Percentiles rank a stretch among this genome's conserved stretches.
These are phyloP conservation scores for Diutina scorzettiae DNA, from an alignment of 1,139 yeast species.

Conservation along the genomic window DNA sequence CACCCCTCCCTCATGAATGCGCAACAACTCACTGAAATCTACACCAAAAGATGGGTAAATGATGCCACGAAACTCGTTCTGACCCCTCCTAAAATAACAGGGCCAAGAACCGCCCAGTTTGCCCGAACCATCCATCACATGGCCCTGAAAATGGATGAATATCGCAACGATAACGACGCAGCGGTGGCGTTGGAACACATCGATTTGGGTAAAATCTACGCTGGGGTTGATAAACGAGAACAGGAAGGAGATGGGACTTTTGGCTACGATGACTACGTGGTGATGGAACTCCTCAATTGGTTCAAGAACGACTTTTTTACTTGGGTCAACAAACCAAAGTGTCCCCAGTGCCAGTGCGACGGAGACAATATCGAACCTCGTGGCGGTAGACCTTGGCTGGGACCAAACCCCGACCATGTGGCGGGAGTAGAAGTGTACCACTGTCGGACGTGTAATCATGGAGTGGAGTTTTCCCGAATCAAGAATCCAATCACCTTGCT, in stretches of 20 bases:
- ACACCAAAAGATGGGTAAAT: neutral
- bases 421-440: constrained; percentile 44
- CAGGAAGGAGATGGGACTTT: constrained; percentile 8
- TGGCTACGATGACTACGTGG: constrained; percentile 59
- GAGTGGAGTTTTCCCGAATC: constrained; percentile 62
- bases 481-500: constrained; percentile 55
- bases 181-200: constrained; percentile 20
- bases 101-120: neutral
- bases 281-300: constrained; percentile 58
- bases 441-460: constrained; percentile 38
- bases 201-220: constrained; percentile 25
- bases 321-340: constrained; percentile 71
- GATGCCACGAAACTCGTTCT: neutral
- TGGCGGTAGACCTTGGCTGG: constrained; percentile 9
- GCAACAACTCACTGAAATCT: too few relatives aligned
- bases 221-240: constrained; percentile 23
- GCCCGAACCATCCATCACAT: neutral
- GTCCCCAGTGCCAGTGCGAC: constrained; percentile 33
- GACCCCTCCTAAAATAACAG: neutral
- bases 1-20: too few relatives aligned
- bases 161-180: constrained; percentile 6
- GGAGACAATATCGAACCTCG: constrained; percentile 21
- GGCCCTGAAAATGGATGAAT: neutral
- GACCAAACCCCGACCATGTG: constrained; percentile 21
- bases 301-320: constrained; percentile 69